A percentile compares a stretch with the other conserved stretches of the same genome.
phyloP scores from a whole-genome alignment of 2,329 filamentous ascomycete species.

The Sporothrix sp. region DNA sequence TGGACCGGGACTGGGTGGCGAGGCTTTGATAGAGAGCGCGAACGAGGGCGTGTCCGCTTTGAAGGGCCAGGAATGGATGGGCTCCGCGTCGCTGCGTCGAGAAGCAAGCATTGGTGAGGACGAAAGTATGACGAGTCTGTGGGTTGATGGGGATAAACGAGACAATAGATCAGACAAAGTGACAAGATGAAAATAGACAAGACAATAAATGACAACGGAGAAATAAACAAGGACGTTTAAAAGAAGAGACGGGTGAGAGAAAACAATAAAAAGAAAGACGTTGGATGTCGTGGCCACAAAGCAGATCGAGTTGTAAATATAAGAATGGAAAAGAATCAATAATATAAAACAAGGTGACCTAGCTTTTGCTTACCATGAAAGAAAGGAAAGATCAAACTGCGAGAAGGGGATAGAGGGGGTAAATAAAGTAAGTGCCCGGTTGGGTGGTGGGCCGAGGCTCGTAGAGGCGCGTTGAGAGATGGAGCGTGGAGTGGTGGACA shows the following conservation, averaged over 20 bases:
- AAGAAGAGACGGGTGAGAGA: background rate
- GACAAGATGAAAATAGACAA: background rate
- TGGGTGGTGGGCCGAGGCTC: background rate
- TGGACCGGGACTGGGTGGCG: constrained; percentile 27
- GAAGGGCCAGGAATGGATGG: constrained; percentile 43
- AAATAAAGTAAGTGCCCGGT: constrained; percentile 7
- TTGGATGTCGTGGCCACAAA: too few relatives aligned
- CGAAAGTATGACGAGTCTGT: too few relatives aligned
- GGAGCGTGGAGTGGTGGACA: background rate
- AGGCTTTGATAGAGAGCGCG: constrained; percentile 31
- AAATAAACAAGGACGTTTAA: background rate
- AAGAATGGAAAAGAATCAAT: background rate
- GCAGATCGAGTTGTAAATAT: too few relatives aligned
- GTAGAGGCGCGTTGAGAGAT: background rate
- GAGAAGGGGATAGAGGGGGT: background rate
- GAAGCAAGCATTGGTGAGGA: constrained; percentile 42
- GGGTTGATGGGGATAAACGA: background rate
- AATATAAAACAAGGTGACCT: constrained; percentile 2
- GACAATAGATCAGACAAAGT: background rate
- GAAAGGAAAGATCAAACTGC: background rate
- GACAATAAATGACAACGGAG: background rate
- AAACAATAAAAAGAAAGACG: background rate
- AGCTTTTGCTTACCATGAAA: constrained; percentile 5
- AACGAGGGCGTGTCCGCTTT: constrained; percentile 36
- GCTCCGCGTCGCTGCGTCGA: constrained; percentile 43